Evolutionary conservation across 345 rosid species (phyloP).

Genomic region (Raphanus raphanistrum): DNA sequence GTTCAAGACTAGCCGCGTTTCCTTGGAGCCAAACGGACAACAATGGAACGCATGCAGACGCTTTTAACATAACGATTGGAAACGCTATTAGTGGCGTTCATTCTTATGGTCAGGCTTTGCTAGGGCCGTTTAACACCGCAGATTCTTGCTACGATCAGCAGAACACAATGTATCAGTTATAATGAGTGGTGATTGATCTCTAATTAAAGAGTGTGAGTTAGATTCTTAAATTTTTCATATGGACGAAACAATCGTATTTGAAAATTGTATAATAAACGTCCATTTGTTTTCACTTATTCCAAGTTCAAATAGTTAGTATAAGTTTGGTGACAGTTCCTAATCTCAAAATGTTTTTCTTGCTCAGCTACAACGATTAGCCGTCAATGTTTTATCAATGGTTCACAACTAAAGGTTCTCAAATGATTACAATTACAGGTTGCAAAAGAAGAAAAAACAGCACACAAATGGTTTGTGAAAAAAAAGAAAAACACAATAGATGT

Average conservation of each 20-base stretch:
- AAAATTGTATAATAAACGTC: conserved; percentile 37
- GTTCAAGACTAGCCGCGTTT: conserved; percentile 32
- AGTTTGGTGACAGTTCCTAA: neutral
- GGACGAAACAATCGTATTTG: conserved; percentile 24
- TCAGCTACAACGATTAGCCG: neutral
- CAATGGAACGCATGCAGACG: conserved; percentile 18
- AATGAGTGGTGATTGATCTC: conserved; percentile 15
- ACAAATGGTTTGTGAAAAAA: neutral
- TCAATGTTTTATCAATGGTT: neutral
- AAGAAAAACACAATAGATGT: neutral
- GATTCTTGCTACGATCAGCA: conserved; percentile 35
- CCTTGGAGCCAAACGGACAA: conserved; percentile 32
- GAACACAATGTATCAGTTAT: conserved; percentile 31
- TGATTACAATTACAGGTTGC: neutral
- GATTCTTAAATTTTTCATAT: conserved; percentile 30
- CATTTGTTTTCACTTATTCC: conserved; percentile 2
- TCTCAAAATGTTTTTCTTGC: neutral
- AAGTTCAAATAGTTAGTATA: conserved; percentile 17
- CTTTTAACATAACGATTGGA: conserved; percentile 39
- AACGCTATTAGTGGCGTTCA: conserved; percentile 26
- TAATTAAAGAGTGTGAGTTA: conserved; percentile 23
- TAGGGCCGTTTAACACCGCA: conserved; percentile 28
- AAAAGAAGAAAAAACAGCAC: neutral
- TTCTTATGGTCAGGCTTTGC: conserved; percentile 21
- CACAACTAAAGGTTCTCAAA: neutral